A percentile compares a stretch with the other conserved stretches of the same genome.
Conservation (phyloP, 441 rosid species). For the Viola pubescens region DNA sequence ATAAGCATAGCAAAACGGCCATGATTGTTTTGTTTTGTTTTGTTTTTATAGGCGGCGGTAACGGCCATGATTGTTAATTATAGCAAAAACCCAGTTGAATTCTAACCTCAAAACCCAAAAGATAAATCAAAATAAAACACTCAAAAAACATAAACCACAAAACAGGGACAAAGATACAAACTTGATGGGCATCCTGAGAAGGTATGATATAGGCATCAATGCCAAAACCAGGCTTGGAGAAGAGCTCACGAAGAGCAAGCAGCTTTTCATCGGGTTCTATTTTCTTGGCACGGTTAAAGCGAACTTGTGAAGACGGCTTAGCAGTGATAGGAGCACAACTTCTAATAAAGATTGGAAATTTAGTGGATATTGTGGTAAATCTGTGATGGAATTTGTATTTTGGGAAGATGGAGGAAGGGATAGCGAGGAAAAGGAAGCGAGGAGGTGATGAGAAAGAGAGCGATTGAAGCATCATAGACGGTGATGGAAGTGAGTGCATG, state of each 20-base stretch:
- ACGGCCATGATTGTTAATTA: background rate
- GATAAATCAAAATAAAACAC: background rate
- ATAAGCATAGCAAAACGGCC: no score
- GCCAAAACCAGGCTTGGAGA: slow-evolving; percentile 57
- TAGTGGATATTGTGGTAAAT: slow-evolving; percentile 17
- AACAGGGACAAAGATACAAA: slow-evolving; percentile 10
- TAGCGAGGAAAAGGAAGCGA: slow-evolving; percentile 19
- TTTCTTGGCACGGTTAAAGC: slow-evolving; percentile 21
- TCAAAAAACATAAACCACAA: background rate
- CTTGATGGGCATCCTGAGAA: slow-evolving; percentile 99
- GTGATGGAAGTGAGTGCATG: slow-evolving; percentile 39
- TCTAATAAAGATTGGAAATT: slow-evolving; percentile 21
- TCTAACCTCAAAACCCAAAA: background rate
- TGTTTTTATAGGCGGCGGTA: background rate
- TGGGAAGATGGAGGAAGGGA: slow-evolving; percentile 24
- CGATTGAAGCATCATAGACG: slow-evolving; percentile 45
- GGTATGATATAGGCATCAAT: slow-evolving; percentile 90
- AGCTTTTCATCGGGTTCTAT: slow-evolving; percentile 63
- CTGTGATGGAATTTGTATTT: slow-evolving; percentile 15
- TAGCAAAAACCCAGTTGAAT: slow-evolving; percentile 3
- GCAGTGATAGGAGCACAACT: slow-evolving; percentile 61
- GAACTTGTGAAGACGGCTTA: slow-evolving; percentile 65
- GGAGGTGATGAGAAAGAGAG: slow-evolving; percentile 42
- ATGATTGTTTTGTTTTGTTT: background rate
- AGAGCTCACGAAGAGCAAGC: slow-evolving; percentile 49